Conservation (phyloP, 2,329 filamentous ascomycete genomes). For the Fusarium sp. region DNA sequence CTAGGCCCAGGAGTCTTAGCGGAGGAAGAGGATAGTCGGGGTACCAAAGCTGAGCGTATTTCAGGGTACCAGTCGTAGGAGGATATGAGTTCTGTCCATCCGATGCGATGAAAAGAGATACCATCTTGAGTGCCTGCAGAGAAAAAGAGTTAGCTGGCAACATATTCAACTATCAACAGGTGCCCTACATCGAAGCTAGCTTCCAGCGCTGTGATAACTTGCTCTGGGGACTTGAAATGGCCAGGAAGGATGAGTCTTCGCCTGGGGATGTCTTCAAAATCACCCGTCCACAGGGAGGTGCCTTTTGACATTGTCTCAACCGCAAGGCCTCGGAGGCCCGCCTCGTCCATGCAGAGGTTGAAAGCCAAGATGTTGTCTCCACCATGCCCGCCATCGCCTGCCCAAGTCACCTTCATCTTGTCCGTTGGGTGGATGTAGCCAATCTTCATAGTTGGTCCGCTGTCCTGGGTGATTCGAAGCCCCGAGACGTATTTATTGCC, state of each 20-base stretch:
- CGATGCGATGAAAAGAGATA: neutral
- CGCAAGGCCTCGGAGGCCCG: neutral
- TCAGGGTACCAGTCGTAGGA: neutral
- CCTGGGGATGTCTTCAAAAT: neutral
- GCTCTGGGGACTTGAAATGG: neutral
- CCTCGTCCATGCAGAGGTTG: neutral
- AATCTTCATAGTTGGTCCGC: neutral
- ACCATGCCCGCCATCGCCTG: neutral
- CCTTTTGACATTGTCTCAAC: neutral
- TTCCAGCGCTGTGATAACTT: neutral
- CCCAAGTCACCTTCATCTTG: neutral
- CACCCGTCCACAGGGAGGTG: neutral
- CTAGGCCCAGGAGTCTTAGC: neutral
- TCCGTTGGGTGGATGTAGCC: neutral
- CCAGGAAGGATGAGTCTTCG: neutral
- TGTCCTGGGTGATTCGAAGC: neutral
- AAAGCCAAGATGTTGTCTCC: neutral
- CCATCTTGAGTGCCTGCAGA: neutral
- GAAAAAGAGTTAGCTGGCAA: neutral
- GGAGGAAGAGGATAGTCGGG: neutral
- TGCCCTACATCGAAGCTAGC: neutral
- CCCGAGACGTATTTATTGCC: neutral
- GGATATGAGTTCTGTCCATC: too few relatives aligned
- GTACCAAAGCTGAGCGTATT: neutral
- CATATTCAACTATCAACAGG: neutral